Evolutionary conservation across 495 filamentous ascomycete genomes (phyloP), one percentile per base, ranked within the genome.

Genomic region (Xylaria sp.): DNA sequence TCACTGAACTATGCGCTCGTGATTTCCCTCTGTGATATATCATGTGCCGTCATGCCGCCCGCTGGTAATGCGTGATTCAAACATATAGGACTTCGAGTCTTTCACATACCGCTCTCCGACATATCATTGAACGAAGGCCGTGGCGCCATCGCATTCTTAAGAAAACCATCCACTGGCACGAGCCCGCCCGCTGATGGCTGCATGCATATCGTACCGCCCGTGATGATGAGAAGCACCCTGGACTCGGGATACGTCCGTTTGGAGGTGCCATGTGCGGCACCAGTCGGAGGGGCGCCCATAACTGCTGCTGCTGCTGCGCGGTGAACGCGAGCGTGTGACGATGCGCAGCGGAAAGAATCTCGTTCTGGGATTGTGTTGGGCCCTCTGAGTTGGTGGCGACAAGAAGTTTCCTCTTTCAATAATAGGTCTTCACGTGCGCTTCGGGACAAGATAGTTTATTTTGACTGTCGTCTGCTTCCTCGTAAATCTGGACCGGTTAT

Each of bases 191-290:
- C 84, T 4, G 89, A 91, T 15, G 85, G 88, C 76, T 88, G 87
- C 96, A 99, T 99, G 81, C 94, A 98, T 68, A 99, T 98, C 1
- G 96, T 98, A 24, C 96, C 96, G 58, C 96, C 94, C 17, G 95
- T 97, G 88, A 95, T 95, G 81, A 97, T 93, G 71, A 97, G 91
- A 68, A 97, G 84, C 9, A 97, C 92, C 68, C 93, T 85, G 0
- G 93, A 93, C 79, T 97, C 94, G 1, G 89, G 88, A 70, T 81
- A 82, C 37, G 72, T 80, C 57, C 44, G 50, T 15, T 44, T 52
- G 1, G 57, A 1, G n/a, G 64, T 33, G 19, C 33, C 58, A 21
- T 70, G 44, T 26, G 62, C 63, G 26, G 64, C 67, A 24, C 57
- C 40, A 1, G 11, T 58, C 37, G 59, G 19, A 43, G 37, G 14